A percentile compares a stretch with the other conserved stretches of the same genome.
phyloP scores from a whole-genome alignment of 2,329 filamentous ascomycete genomes.

The Colletotrichum spinosum region DNA sequence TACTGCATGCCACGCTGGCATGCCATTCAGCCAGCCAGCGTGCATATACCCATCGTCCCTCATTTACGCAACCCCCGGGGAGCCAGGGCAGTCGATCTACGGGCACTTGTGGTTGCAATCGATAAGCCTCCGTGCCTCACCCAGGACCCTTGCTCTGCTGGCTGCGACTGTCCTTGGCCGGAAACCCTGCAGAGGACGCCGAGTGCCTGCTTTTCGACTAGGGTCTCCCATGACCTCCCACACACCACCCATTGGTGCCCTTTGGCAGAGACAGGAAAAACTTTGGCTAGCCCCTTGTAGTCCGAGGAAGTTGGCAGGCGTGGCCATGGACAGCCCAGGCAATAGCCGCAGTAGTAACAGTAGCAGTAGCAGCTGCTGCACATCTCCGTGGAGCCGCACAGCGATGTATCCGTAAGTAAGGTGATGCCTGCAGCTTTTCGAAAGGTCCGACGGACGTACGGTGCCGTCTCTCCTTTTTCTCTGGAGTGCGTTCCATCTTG shows the following conservation, averaged over 20 bases:
- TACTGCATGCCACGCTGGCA: too few species aligned
- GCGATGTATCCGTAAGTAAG: conserved; percentile 2
- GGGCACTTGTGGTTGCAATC: conserved; percentile 5
- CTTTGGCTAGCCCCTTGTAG: conserved; percentile 29
- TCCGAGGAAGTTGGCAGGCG: conserved; percentile 7
- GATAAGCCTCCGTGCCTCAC: conserved; percentile 23
- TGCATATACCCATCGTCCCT: background rate
- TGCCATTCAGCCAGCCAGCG: background rate
- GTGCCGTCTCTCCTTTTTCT: too few species aligned
- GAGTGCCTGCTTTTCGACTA: conserved; percentile 10
- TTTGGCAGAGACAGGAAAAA: background rate
- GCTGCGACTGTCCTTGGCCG: conserved; percentile 24
- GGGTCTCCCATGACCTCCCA: conserved; percentile 23
- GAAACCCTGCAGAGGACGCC: conserved; percentile 17
- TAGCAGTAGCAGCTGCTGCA: too few species aligned
- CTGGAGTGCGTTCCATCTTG: too few species aligned
- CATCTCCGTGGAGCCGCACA: conserved; percentile 30
- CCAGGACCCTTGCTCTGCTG: conserved; percentile 11
- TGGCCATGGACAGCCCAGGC: conserved; percentile 15
- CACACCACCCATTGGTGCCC: conserved; percentile 4
- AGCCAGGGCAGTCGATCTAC: conserved; percentile 15
- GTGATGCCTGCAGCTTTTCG: too few species aligned
- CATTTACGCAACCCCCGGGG: conserved; percentile 4
- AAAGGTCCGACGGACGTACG: too few species aligned
- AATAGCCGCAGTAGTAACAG: too few species aligned